phyloP scores from a whole-genome alignment of 805 yeast genomes.

The Saccharomycopsis sp. region DNA sequence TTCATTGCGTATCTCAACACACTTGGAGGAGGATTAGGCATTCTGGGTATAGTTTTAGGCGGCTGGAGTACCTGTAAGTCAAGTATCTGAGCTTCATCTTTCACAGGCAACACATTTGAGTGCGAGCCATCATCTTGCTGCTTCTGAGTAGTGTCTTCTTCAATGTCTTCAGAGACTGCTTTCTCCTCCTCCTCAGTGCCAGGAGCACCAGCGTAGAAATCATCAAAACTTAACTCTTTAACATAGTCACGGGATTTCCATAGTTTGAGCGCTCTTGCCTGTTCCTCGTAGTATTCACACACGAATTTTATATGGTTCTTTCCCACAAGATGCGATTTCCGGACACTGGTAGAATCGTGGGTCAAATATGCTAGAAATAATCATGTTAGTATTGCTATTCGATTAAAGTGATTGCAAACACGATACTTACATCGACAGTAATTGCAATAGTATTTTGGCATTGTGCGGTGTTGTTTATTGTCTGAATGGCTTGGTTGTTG shows the following conservation, averaged over 20 bases:
- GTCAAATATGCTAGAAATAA: slow-evolving; percentile 52
- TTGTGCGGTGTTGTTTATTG: slow-evolving; percentile 22
- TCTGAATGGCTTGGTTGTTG: too few relatives aligned
- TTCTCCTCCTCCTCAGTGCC: slow-evolving; percentile 23
- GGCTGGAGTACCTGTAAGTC: slow-evolving; percentile 5
- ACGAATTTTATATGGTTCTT: slow-evolving; percentile 66
- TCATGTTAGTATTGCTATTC: slow-evolving; percentile 1
- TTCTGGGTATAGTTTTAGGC: slow-evolving; percentile 12
- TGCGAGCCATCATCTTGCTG: neutral
- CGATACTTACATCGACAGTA: slow-evolving; percentile 56
- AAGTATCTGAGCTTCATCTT: neutral
- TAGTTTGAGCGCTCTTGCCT: slow-evolving; percentile 22
- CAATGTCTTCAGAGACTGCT: neutral
- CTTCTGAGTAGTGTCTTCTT: neutral
- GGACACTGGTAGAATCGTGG: slow-evolving; percentile 81
- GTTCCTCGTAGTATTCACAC: slow-evolving; percentile 63
- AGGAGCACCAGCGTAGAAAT: slow-evolving; percentile 33
- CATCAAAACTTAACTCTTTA: slow-evolving; percentile 33
- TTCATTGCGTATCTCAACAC: slow-evolving; percentile 8
- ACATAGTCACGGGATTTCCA: slow-evolving; percentile 26
- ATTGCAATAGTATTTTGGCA: slow-evolving; percentile 77
- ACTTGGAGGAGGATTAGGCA: slow-evolving; percentile 22
- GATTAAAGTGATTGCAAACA: too few relatives aligned
- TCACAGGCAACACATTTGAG: neutral
- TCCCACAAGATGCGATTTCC: slow-evolving; percentile 74